Evolutionary conservation across 306 rosid genomes (phyloP).

Genomic region (Spatholobus suberectus): DNA sequence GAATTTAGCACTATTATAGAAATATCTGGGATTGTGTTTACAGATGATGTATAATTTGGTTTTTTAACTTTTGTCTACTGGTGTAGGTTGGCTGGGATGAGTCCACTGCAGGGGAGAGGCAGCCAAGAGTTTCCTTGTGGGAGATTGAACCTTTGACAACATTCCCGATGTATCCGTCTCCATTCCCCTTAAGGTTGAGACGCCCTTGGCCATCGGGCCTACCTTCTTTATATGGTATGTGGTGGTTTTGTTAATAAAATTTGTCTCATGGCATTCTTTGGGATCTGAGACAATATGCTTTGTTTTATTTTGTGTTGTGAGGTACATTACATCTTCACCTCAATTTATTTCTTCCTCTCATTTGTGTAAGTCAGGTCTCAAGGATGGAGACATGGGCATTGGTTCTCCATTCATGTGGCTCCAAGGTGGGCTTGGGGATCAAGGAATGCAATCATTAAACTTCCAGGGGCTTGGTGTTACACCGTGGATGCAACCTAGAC

Average conservation of each 20-base stretch:
- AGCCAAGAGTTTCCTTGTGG: constrained; percentile 94
- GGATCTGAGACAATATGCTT: constrained; percentile 14
- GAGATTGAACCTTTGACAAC: constrained; percentile 93
- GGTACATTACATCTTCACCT: constrained; percentile 11
- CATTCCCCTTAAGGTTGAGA: constrained; percentile 82
- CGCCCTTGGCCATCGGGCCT: constrained; percentile 92
- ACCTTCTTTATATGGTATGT: constrained; percentile 75
- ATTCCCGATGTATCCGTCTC: constrained; percentile 90
- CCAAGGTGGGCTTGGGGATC: constrained; percentile 74
- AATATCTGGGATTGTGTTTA: constrained; percentile 1
- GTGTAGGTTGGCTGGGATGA: constrained; percentile 97
- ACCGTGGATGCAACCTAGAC: constrained; percentile 90
- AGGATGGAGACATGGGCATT: constrained; percentile 72
- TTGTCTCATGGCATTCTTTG: background rate
- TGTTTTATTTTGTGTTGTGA: constrained; percentile 14
- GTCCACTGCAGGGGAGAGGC: constrained; percentile 93
- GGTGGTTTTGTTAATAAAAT: constrained; percentile 18
- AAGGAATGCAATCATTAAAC: constrained; percentile 77
- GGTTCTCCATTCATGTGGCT: constrained; percentile 80
- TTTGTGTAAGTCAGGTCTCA: constrained; percentile 63
- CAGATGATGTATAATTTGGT: constrained; percentile 13
- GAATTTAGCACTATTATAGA: constrained; percentile 29
- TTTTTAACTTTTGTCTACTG: constrained; percentile 22
- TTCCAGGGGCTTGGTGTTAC: constrained; percentile 80
- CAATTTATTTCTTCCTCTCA: background rate